These are phyloP conservation scores for Diphasiastrum complanatum DNA, from an alignment of 83 land plant genomes.

Conservation along the genomic window DNA sequence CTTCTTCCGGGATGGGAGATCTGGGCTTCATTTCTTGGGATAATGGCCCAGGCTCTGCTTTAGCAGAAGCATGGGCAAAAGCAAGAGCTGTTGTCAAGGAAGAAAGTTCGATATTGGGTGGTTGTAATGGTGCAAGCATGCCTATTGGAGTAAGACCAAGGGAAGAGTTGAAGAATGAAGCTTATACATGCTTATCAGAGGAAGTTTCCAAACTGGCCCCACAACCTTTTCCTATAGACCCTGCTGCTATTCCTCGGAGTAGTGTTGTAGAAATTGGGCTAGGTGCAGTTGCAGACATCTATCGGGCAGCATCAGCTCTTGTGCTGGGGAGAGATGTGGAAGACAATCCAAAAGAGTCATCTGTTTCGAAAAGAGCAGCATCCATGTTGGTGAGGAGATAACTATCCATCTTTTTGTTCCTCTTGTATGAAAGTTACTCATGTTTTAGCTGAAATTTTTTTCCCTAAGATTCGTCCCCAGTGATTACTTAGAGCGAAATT, in stretches of 20 bases:
- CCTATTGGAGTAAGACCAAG: slow-evolving; percentile 7
- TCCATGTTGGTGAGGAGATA: slow-evolving; percentile 16
- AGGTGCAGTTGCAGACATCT: slow-evolving; percentile 13
- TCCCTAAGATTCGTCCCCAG: too few species aligned
- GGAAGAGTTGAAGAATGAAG: not conserved
- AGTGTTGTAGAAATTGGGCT: slow-evolving; percentile 6
- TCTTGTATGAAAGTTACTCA: too few species aligned
- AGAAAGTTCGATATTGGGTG: not conserved
- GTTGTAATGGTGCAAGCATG: not conserved
- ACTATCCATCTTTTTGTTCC: not conserved
- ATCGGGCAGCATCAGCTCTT: slow-evolving; percentile 9
- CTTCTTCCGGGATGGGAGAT: too few species aligned
- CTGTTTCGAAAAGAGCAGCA: slow-evolving; percentile 13
- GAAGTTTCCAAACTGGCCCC: not conserved
- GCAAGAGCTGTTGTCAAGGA: not conserved
- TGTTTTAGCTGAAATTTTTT: too few species aligned
- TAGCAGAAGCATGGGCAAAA: slow-evolving; percentile 19
- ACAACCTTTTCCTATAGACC: slow-evolving; percentile 1
- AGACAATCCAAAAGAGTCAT: not conserved
- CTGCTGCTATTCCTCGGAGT: slow-evolving; percentile 2
- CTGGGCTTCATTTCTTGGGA: slow-evolving; percentile 4
- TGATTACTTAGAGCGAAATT: too few species aligned
- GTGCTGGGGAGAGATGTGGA: not conserved
- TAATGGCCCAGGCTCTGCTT: slow-evolving; percentile 14
- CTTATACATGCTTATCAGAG: not conserved